phyloP scores from a whole-genome alignment of 1,284 basidiomycete species.

The Puccinia horiana region DNA sequence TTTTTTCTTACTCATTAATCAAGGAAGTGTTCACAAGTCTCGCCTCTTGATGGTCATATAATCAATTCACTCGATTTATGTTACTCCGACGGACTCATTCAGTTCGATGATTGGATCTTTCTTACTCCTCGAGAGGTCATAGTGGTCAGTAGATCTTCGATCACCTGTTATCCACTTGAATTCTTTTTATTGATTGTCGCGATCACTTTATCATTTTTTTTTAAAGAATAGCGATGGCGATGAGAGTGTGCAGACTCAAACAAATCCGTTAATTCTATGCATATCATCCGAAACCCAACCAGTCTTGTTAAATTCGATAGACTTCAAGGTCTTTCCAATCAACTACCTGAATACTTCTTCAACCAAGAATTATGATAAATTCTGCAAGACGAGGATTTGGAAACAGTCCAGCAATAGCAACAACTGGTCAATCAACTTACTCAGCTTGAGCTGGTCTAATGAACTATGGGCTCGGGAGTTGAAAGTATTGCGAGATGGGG shows the following conservation, averaged over 20 bases:
- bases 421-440: constrained; percentile 22
- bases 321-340: constrained; percentile 17
- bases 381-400: constrained; percentile 11
- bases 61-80: constrained; percentile 25
- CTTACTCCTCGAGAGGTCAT: background rate
- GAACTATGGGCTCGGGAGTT: constrained; percentile 28
- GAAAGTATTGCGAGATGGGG: background rate
- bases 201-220: background rate
- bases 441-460: constrained; percentile 33
- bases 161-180: background rate
- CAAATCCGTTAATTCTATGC: constrained; percentile 12
- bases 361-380: background rate
- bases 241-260: background rate
- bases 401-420: constrained; percentile 13
- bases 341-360: constrained; percentile 18
- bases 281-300: constrained; percentile 14
- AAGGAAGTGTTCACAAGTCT: constrained; percentile 47
- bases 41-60: constrained; percentile 41
- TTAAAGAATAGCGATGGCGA: constrained; percentile 23
- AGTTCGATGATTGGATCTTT: constrained; percentile 37
- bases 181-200: background rate
- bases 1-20: background rate
- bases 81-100: constrained; percentile 21
- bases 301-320: background rate
- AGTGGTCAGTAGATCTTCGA: background rate